Evolutionary conservation across 768 basidiomycete genomes (phyloP), one percentile per base, ranked within the genome.

Genomic region (Pisolithus microcarpus): DNA sequence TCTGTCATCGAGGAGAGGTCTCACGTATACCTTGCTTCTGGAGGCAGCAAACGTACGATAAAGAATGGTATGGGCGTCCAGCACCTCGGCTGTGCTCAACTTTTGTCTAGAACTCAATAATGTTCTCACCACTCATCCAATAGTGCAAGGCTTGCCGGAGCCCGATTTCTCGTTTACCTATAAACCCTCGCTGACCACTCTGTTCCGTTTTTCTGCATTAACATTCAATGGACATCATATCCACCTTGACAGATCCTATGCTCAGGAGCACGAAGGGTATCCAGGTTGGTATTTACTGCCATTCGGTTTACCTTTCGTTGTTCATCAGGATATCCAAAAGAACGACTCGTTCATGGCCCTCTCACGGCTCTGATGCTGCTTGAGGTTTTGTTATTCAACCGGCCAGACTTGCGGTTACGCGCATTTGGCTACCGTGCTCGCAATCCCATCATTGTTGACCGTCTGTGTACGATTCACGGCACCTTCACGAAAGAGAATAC

Each of bases 171-270:
- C 79, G 4, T 83, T 88, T 64, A 72, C 69, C 28, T 89, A 82
- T 61, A 78, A 68, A 13, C 89, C 89, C 3, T 80, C 77, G 23
- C 66, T 80, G 34, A 81, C 82, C 8, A 88, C 85, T 0, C 70
- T 92, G 19, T 93, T 93, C 71, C 81, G 88, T 21, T 93, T 85
- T 68, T 91, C 88, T 5, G 87, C 90, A 18, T 72, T 93, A 21
- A 91, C 84, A 56, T 90, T 89, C 71, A 92, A 93, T 58, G 86
- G 80, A 11, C 90, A 93, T 57, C 76, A 81, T 57, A 87, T 93
- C 56, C 90, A 93, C 66, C 76, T 91, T 24, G 87, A 91, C 68
- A 80, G 80, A 52, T 79, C 82, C 21, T 89, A 83, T 61, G 80
- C 85, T 6, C 79, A 76, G 40, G 66, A 69, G 23, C 73, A 70